These are phyloP conservation scores for Neophaeococcomyces mojaviensis DNA, from an alignment of 2,329 filamentous ascomycete genomes.

Conservation along the genomic window DNA sequence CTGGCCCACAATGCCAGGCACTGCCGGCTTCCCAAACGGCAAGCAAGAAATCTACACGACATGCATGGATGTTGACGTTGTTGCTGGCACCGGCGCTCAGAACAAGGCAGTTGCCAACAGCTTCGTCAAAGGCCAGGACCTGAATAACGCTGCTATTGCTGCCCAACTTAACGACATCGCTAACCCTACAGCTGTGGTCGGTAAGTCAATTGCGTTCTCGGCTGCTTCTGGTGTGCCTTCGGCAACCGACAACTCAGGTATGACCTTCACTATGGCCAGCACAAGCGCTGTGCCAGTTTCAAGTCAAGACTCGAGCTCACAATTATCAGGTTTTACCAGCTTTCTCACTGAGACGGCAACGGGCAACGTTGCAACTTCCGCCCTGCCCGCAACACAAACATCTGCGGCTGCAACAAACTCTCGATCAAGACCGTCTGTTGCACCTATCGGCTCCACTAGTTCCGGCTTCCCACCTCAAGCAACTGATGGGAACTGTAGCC, in stretches of 20 bases:
- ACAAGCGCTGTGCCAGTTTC: not conserved
- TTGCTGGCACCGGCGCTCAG: slow-evolving; percentile 18
- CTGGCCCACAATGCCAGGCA: slow-evolving; percentile 58
- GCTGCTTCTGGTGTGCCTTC: slow-evolving; percentile 7
- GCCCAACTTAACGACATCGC: slow-evolving; percentile 31
- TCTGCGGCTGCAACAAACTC: no score
- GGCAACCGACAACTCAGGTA: slow-evolving; percentile 4
- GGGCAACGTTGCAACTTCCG: not conserved
- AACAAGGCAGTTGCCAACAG: slow-evolving; percentile 16
- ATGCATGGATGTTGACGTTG: slow-evolving; percentile 42
- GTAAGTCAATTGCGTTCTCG: slow-evolving; percentile 13
- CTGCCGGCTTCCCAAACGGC: slow-evolving; percentile 31
- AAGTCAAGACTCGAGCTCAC: not conserved
- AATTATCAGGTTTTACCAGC: not conserved
- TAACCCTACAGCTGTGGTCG: slow-evolving; percentile 19
- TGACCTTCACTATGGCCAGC: not conserved
- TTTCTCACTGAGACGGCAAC: not conserved
- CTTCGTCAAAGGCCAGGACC: slow-evolving; percentile 29
- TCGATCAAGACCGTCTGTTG: not conserved
- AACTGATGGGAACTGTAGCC: not conserved
- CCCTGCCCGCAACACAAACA: no score
- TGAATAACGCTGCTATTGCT: slow-evolving; percentile 34
- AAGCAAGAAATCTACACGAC: slow-evolving; percentile 43
- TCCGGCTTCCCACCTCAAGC: not conserved
- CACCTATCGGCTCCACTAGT: not conserved